phyloP scores from a whole-genome alignment of 2,329 filamentous ascomycete genomes.

The Alternaria brassicicola region DNA sequence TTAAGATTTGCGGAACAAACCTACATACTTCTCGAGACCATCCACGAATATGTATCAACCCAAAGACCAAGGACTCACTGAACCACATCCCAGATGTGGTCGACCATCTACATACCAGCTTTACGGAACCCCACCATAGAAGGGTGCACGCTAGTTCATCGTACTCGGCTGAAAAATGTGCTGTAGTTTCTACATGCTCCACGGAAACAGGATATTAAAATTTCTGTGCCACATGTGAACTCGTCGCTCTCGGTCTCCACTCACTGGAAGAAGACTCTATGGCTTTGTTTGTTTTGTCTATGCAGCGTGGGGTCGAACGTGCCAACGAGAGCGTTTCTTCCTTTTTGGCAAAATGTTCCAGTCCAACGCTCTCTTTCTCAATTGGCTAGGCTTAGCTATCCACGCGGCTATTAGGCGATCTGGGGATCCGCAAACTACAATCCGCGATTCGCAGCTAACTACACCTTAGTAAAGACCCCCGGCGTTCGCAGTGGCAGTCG shows the following conservation, averaged over 20 bases:
- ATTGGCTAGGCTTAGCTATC: neutral
- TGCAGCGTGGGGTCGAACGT: neutral
- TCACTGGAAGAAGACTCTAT: neutral
- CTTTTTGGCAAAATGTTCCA: neutral
- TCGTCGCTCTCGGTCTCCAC: neutral
- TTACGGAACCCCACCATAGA: neutral
- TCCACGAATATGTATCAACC: neutral
- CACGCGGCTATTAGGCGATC: neutral
- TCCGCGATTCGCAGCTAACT: neutral
- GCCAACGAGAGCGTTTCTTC: neutral
- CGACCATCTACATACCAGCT: neutral
- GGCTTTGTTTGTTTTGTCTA: neutral
- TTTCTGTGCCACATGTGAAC: neutral
- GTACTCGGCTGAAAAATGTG: neutral
- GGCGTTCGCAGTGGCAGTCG: neutral
- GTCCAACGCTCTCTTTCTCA: neutral
- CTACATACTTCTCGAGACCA: neutral
- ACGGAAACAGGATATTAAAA: neutral
- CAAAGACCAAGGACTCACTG: neutral
- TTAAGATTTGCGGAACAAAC: slow-evolving; percentile 1
- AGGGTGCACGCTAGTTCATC: neutral
- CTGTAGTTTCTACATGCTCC: neutral
- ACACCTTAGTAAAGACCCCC: neutral
- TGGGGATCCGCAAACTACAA: neutral
- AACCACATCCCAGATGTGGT: neutral